Percentiles rank a stretch among this genome's conserved stretches.
Conservation (phyloP, 176 grass and related monocot species). For the Oryza coarctata region DNA sequence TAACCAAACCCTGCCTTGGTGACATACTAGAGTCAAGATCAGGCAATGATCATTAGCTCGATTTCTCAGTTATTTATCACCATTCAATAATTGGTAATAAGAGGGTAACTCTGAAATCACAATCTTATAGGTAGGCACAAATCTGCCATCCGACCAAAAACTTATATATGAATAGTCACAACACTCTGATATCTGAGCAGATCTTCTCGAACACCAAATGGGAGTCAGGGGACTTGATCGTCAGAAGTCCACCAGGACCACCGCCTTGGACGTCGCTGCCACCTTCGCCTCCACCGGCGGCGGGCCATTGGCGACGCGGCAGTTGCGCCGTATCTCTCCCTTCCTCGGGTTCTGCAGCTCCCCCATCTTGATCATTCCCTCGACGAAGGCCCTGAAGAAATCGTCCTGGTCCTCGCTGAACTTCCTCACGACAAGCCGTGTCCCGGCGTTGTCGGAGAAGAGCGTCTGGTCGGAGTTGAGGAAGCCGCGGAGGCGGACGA, state of each 20-base stretch:
- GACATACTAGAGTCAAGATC: no score
- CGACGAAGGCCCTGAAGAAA: conserved; percentile 74
- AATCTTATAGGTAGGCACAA: conserved; percentile 12
- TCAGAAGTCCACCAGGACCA: conserved; percentile 38
- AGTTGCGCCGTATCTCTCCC: conserved; percentile 80
- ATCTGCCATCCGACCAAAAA: conserved; percentile 29
- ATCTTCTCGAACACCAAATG: not conserved
- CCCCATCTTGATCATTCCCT: conserved; percentile 92
- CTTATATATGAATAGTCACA: not conserved
- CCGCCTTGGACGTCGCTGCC: not conserved
- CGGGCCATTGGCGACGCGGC: conserved; percentile 61
- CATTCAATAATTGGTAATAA: conserved; percentile 26
- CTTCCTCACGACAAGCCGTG: conserved; percentile 35
- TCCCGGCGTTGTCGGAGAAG: conserved; percentile 63
- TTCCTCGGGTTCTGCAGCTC: conserved; percentile 67
- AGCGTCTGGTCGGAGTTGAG: conserved; percentile 95
- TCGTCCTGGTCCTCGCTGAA: conserved; percentile 60
- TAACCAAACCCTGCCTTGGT: not conserved
- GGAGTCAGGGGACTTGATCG: not conserved
- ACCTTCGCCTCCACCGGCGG: not conserved
- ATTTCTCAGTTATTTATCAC: conserved; percentile 38
- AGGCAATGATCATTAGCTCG: not conserved
- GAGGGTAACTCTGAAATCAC: conserved; percentile 10
- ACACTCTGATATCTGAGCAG: conserved; percentile 2
- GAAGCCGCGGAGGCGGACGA: conserved; percentile 73